Evolutionary conservation across 2,329 filamentous ascomycete genomes (phyloP).

Genomic region (Exophiala sideris): DNA sequence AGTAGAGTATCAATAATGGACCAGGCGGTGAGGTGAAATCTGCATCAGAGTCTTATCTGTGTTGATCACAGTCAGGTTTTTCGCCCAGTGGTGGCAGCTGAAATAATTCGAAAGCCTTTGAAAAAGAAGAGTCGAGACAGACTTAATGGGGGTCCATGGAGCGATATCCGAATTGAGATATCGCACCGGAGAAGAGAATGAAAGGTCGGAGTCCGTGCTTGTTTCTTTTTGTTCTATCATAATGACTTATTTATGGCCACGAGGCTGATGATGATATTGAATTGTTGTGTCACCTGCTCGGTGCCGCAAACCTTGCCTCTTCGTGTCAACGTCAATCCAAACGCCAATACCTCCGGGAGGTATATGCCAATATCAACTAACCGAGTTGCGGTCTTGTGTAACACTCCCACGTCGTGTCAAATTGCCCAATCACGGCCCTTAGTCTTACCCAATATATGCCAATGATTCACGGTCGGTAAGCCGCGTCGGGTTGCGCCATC

Average conservation of each 20-base stretch:
- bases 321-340: too few relatives aligned
- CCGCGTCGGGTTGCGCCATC: slow-evolving; percentile 7
- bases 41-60: background rate
- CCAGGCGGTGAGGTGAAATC: background rate
- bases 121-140: background rate
- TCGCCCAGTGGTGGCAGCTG: background rate
- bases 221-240: background rate
- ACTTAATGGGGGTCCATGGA: background rate
- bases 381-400: too few relatives aligned
- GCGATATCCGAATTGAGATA: background rate
- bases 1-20: too few relatives aligned
- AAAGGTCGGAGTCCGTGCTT: slow-evolving; percentile 5
- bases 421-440: too few relatives aligned
- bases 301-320: too few relatives aligned
- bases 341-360: too few relatives aligned
- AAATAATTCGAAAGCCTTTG: background rate
- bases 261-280: too few relatives aligned
- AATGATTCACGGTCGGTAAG: background rate
- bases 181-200: background rate
- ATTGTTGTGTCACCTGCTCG: too few relatives aligned
- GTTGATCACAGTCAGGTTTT: background rate
- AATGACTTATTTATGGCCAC: background rate
- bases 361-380: too few relatives aligned
- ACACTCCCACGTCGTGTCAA: too few relatives aligned
- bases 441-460: background rate